Evolutionary conservation across 202 grass and related monocot species (phyloP).

Genomic region (Elaeis oleifera): DNA sequence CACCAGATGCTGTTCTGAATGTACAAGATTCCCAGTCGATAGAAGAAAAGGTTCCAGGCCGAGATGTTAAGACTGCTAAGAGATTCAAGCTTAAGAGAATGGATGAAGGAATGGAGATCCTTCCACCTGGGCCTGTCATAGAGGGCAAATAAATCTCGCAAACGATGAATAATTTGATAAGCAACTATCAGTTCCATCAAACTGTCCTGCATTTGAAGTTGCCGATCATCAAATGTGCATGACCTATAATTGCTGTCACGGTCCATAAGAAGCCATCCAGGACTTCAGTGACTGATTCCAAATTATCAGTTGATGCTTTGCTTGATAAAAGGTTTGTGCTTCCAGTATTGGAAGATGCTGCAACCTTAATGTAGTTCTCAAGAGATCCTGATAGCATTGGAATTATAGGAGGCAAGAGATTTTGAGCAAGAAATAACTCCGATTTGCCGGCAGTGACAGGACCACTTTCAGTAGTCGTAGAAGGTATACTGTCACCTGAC

Average conservation of each 20-base stretch:
- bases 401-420: constrained; percentile 96
- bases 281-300: constrained; percentile 71
- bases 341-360: constrained; percentile 64
- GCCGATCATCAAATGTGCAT: constrained; percentile 56
- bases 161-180: constrained; percentile 93
- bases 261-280: constrained; percentile 97
- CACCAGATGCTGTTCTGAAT: constrained; percentile 39
- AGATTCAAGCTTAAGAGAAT: constrained; percentile 87
- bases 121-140: constrained; percentile 99
- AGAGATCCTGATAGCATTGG: constrained; percentile 90
- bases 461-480: constrained; percentile 59
- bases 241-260: constrained; percentile 72
- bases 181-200: constrained; percentile 85
- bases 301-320: constrained; percentile 70
- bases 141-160: constrained; percentile 93
- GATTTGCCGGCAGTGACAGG: constrained; percentile 82
- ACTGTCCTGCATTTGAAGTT: constrained; percentile 88
- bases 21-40: constrained; percentile 93
- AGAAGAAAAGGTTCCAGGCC: constrained; percentile 60
- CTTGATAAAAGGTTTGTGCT: constrained; percentile 39
- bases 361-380: constrained; percentile 98
- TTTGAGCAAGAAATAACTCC: constrained; percentile 88
- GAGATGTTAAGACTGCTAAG: constrained; percentile 81
- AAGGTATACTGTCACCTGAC: constrained; percentile 90
- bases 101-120: constrained; percentile 89